Evolutionary conservation across 225 moss, liverwort and hornwort species (phyloP).

Genomic region (Pseudisothecium myosuroides): DNA sequence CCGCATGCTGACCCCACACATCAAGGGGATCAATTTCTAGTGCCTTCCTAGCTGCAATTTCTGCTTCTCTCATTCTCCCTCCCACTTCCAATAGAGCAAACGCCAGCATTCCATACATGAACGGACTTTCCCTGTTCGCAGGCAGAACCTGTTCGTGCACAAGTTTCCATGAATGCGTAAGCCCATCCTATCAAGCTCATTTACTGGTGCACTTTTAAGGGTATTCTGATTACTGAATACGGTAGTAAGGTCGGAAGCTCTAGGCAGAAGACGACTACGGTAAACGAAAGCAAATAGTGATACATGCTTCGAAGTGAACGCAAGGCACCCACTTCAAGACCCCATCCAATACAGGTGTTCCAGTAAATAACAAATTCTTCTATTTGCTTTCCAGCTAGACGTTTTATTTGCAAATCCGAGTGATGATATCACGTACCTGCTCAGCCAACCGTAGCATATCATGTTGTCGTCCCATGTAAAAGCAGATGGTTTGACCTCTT

Average conservation of each 20-base stretch:
- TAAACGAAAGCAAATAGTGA: not conserved
- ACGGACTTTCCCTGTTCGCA: slow-evolving; percentile 54
- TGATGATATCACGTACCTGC: slow-evolving; percentile 6
- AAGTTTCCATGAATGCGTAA: not conserved
- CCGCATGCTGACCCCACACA: slow-evolving; percentile 83
- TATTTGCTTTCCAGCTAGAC: not conserved
- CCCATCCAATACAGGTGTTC: not conserved
- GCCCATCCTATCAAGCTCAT: not conserved
- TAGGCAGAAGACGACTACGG: not conserved
- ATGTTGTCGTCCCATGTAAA: slow-evolving; percentile 50
- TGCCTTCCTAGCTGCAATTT: slow-evolving; percentile 46
- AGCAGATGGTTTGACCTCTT: slow-evolving; percentile 60
- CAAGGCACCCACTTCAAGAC: not conserved
- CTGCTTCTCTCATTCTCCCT: slow-evolving; percentile 53
- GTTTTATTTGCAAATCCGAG: not conserved
- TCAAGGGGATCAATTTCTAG: slow-evolving; percentile 56
- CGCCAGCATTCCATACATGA: slow-evolving; percentile 73
- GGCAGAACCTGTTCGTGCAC: slow-evolving; percentile 32
- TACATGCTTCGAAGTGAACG: not conserved
- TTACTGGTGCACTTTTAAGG: not conserved
- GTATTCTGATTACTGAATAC: not conserved
- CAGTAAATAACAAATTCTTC: not conserved
- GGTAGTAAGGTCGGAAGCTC: not conserved
- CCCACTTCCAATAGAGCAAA: slow-evolving; percentile 66
- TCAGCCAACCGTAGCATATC: slow-evolving; percentile 57